Percentiles rank a stretch among this genome's conserved stretches.
Evolutionary conservation across 352 stramenopile species (phyloP).

Genomic region (Pythium rhizo-oryzae): DNA sequence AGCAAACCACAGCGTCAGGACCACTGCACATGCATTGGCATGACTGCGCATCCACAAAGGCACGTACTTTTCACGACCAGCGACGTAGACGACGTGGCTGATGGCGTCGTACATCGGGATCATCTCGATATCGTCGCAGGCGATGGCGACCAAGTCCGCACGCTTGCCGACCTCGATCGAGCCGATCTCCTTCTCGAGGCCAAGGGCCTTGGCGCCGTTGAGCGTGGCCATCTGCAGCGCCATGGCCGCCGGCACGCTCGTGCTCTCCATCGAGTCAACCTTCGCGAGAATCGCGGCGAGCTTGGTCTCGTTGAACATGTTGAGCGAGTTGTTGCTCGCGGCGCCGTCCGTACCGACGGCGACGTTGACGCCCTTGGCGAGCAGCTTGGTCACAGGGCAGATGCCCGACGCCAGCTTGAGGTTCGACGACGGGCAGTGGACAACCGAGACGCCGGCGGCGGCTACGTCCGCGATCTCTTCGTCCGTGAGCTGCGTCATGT

Average conservation of each 20-base stretch:
- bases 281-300: conserved; percentile 87
- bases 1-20: conserved; percentile 10
- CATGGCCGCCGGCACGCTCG: conserved; percentile 52
- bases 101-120: conserved; percentile 89
- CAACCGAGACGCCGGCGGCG: conserved; percentile 54
- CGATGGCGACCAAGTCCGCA: conserved; percentile 83
- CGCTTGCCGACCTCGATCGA: conserved; percentile 87
- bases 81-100: conserved; percentile 88
- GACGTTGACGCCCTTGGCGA: conserved; percentile 85
- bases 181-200: conserved; percentile 78
- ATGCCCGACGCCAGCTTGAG: conserved; percentile 90
- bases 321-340: conserved; percentile 89
- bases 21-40: conserved; percentile 5
- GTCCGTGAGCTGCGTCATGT: conserved; percentile 88
- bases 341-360: conserved; percentile 86
- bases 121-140: conserved; percentile 84
- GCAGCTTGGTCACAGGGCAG: conserved; percentile 70
- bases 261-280: conserved; percentile 65
- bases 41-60: background rate
- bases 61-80: conserved; percentile 69
- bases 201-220: conserved; percentile 87
- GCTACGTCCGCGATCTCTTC: conserved; percentile 78
- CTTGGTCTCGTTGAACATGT: conserved; percentile 92
- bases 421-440: conserved; percentile 92
- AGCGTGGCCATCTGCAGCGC: conserved; percentile 89